Evolutionary conservation across 306 rosid genomes (phyloP), one percentile per base, ranked within the genome.

Genomic region (Rosa chinensis): DNA sequence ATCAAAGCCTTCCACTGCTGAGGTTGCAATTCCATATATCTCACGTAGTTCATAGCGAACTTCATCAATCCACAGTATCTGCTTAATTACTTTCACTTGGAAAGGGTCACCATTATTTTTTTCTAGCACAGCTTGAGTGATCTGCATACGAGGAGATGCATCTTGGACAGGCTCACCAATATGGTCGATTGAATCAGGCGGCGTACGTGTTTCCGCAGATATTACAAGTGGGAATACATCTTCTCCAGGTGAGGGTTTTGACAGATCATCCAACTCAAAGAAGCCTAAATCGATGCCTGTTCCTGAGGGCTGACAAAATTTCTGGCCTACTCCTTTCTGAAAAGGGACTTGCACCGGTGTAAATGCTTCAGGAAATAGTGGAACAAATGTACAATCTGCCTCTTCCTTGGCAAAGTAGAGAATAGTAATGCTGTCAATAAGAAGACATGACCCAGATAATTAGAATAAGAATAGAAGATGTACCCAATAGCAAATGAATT

Each of bases 331-430:
- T 80, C 98, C 98, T 80, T 92, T 94, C 85, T 88, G 87, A 81
- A 92, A 94, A 84, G 97, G 90, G 63, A 94, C 78, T 84, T 45
- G 87, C 78, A 90, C 85, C 0, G 94, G 93, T 80, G 76, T 71
- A 79, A 87, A 90, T 35, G 88, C 91, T 12, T 88, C 97, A 20
- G 97, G 96, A 84, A 28, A 81, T 21, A 77, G 53, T 28, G 98
- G 94, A 87, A 84, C 84, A 86, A 90, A 92, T 74, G 84, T 90
- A 77, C 97, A 90, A 58, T 86, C 85, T 64, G 84, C 82, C 79
- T 89, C 97, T 88, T 94, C 98, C 92, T 92, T 94, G 75, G 95
- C 96, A 88, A 94, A 94, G 90, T 92, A 92, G 76, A 76, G 82
- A 81, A 94, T 83, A 18, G 94, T 88, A 63, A 94, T 88, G 85